Conservation (phyloP, 2,329 filamentous ascomycete species). For the Nannizzia gypsea region DNA sequence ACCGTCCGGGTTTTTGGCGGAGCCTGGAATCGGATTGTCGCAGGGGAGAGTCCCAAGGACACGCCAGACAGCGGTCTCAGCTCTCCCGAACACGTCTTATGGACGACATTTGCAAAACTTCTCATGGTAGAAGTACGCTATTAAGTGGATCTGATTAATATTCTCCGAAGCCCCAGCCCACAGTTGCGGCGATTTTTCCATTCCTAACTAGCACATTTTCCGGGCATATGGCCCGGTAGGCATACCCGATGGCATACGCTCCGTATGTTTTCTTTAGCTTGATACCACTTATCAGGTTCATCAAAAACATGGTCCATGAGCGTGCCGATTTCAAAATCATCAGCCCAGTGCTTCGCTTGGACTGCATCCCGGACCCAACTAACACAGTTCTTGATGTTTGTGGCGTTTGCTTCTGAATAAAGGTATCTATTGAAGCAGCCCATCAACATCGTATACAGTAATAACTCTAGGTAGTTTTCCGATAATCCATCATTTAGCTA, state of each 20-base stretch:
- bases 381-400: background rate
- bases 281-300: background rate
- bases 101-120: no score
- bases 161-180: background rate
- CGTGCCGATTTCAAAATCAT: background rate
- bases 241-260: background rate
- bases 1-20: no score
- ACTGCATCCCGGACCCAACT: background rate
- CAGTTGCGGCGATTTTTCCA: background rate
- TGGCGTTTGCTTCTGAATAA: background rate
- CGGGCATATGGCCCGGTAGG: background rate
- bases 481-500: background rate
- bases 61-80: background rate
- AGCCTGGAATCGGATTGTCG: no score
- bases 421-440: background rate
- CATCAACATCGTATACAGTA: background rate
- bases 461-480: background rate
- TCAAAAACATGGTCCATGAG: background rate
- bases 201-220: background rate
- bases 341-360: background rate
- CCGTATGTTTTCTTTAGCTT: background rate
- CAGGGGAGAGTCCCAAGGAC: background rate
- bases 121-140: no score
- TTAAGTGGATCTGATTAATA: no score
- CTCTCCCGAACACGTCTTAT: no score